Base-by-base conservation (phyloP, 495 filamentous ascomycete species). In the Penicillium cosmopolitanum region DNA sequence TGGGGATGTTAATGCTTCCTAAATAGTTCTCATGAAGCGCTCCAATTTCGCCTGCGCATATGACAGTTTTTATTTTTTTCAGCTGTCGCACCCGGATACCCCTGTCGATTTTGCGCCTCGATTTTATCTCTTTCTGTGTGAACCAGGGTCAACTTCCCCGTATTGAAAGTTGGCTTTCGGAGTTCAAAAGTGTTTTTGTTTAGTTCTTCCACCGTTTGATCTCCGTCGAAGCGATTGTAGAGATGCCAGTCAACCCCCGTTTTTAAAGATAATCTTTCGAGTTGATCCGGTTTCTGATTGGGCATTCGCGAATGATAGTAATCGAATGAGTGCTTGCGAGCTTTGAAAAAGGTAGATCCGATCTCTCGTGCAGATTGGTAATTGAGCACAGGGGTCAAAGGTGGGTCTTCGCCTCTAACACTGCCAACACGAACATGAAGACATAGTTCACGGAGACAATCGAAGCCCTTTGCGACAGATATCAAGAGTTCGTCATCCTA, bases 281-380 rank as follows among this genome's bases (percentile, higher is more conserved):
- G 11, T 19, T n/a, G 1, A 10, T 48, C 46, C 0, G 0, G 2
- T 28, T 23, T 12, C 11, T 23, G 10, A 28, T 28, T 28, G 12
- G 46, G 21, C 11, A 13, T 9, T 28, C 23, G 18, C 11, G 46
- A 48, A 6, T 4, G 46, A 13, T 9, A 25, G 21, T 25, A 4
- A 12, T 35, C 28, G n/a, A 52, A 52, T 6, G 31, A 21, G 25
- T 34, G 18, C n/a, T 36, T n/a, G 18, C 50, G 50, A 18, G 8
- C 1, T 35, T 52, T 36, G 31, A 35, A 52, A 18, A 35, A 52
- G 3, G 16, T 38, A 15, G 28, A 18, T 18, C 50, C 34, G 10
- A 52, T 52, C 50, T 52, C 50, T 28, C 18, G 50, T 6, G 50
- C 50, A 19, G 50, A 52, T 15, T 52, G 25, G 12, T 52, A 52